Conservation (phyloP, 257 asterid species). For the Solanum medicagineum region DNA sequence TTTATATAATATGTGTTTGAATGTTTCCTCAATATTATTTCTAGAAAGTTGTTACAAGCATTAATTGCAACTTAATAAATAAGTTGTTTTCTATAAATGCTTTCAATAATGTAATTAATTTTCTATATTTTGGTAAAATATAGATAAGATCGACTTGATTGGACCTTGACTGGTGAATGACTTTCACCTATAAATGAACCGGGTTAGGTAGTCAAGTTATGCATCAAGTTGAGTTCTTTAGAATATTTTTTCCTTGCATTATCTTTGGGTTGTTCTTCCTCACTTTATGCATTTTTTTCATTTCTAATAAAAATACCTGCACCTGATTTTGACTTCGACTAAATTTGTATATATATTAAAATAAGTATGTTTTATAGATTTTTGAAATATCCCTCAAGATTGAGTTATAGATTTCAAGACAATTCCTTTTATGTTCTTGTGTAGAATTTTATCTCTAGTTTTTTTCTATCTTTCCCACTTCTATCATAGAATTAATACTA, state of each 20-base stretch:
- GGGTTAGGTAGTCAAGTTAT: background rate
- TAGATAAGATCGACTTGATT: slow-evolving; percentile 22
- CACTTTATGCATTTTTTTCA: background rate
- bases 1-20: too few species aligned
- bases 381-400: background rate
- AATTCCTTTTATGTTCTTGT: too few species aligned
- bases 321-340: background rate
- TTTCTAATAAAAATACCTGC: background rate
- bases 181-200: background rate
- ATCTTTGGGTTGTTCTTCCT: background rate
- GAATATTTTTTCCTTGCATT: background rate
- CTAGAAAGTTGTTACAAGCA: slow-evolving; percentile 5
- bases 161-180: background rate
- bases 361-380: background rate
- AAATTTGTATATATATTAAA: background rate
- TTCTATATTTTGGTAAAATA: slow-evolving; percentile 3
- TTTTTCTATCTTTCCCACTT: too few species aligned
- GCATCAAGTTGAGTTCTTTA: background rate
- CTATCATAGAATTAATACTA: too few species aligned
- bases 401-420: background rate
- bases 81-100: slow-evolving; percentile 11
- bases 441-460: background rate
- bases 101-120: slow-evolving; percentile 18
- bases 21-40: background rate
- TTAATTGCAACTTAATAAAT: slow-evolving; percentile 31